A percentile compares a stretch with the other conserved stretches of the same genome.
Conservation (phyloP, 306 rosid species). For the Heteromeles arbutifolia region DNA sequence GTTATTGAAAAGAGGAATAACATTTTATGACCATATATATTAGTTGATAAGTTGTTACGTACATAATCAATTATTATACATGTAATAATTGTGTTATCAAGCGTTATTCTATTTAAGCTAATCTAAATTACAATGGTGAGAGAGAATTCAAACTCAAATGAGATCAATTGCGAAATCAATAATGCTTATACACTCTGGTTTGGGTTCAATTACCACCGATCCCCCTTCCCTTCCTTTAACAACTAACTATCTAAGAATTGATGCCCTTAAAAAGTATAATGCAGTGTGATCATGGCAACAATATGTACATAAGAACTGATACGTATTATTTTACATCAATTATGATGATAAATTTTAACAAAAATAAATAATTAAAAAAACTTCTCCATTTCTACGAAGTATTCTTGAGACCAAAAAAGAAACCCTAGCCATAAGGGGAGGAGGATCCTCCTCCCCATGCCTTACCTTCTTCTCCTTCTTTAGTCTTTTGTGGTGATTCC, state of each 20-base stretch:
- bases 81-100: neutral
- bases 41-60: neutral
- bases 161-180: too few species aligned
- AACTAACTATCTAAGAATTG: too few species aligned
- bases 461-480: neutral
- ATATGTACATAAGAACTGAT: neutral
- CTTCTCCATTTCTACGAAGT: neutral
- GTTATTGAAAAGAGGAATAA: neutral
- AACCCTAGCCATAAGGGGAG: neutral
- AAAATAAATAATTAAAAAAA: too few species aligned
- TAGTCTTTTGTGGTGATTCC: neutral
- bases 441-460: neutral
- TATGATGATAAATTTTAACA: too few species aligned
- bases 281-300: neutral
- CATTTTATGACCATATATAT: neutral
- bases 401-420: neutral
- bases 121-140: too few species aligned
- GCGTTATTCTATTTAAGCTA: too few species aligned
- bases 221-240: neutral
- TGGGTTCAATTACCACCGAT: too few species aligned
- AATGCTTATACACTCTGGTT: neutral
- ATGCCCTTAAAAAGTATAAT: neutral
- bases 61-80: too few species aligned
- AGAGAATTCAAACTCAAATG: neutral
- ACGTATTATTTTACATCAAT: too few species aligned